These are phyloP conservation scores for Ophiostoma novo-ulmi DNA, from an alignment of 2,329 filamentous ascomycete species.

Conservation along the genomic window DNA sequence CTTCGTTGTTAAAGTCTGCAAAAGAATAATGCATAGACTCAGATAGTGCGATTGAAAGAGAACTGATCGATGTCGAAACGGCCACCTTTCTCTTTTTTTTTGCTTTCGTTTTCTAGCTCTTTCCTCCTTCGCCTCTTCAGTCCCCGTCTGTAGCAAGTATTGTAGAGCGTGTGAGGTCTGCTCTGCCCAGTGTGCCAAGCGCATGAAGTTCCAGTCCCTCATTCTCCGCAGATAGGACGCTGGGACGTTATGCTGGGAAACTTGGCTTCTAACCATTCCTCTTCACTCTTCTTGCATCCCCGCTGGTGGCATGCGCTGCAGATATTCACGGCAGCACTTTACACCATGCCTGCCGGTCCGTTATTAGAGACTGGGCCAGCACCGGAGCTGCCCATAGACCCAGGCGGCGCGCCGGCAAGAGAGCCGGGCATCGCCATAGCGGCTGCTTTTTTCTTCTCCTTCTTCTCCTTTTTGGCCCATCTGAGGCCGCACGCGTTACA, in stretches of 20 bases:
- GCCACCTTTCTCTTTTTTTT: no score
- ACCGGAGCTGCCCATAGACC: not conserved
- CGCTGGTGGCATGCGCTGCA: not conserved
- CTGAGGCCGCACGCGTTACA: conserved; percentile 87
- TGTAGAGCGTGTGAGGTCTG: not conserved
- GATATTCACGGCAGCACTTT: not conserved
- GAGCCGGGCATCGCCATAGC: conserved; percentile 17
- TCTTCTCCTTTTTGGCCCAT: conserved; percentile 80
- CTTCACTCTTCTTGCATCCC: not conserved
- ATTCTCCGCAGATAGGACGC: no score
- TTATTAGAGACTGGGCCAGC: not conserved
- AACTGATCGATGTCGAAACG: no score
- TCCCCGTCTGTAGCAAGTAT: not conserved
- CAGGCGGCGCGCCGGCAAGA: not conserved
- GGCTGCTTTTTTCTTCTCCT: conserved; percentile 37
- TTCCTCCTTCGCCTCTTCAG: no score
- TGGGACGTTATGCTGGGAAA: no score
- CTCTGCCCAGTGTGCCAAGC: no score
- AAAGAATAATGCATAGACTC: not conserved
- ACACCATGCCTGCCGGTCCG: not conserved
- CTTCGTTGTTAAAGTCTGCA: not conserved
- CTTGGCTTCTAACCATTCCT: not conserved
- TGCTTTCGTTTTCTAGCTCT: no score
- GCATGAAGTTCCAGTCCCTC: no score
- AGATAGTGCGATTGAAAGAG: not conserved